Evolutionary conservation across 2,329 filamentous ascomycete genomes (phyloP), one percentile per base, ranked within the genome.

Genomic region (Dichotomopilus funicola): DNA sequence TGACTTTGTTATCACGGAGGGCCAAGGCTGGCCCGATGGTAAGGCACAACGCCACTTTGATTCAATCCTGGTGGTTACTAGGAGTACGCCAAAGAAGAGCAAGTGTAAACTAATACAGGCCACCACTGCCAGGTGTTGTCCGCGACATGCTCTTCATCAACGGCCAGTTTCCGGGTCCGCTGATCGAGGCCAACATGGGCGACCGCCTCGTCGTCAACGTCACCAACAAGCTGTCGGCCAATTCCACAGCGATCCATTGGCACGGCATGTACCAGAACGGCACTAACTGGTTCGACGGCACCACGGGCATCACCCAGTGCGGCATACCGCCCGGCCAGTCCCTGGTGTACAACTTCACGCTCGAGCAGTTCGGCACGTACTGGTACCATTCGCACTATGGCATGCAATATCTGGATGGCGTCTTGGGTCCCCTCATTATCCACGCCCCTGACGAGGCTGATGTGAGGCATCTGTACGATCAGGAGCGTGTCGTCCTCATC

Each of bases 191-290:
- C 10, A 58, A 58, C 56, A 51, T 50, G 36, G 58, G 58, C 44
- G 58, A 60, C 43, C 19, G 40, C 34, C 36, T 58, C 33, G 11
- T 34, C 19, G 51, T 61, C 51, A 49, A 37, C 12, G 54, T 61
- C 13, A 51, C 46, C 52, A 61, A 61, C 57, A 35, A 43, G 10
- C 49, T 61, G 7, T 38, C 46, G 2, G 6, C 35, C 27, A 58
- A 86, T 51, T 81, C 82, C 36, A 85, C 81, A 6, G 75, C 75
- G 7, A 78, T 86, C 13, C 83, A 87, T 64, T 86, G 76, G 70
- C 83, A 87, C 62, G 84, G 82, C 27, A 70, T 87, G 37, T 76
- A 79, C 6, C 81, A 86, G 63, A 71, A 76, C 57, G 71, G 75
- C 63, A 79, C 73, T 48, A 78, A 76, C 60, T 70, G 78, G 55